A percentile compares a stretch with the other conserved stretches of the same genome.
Conservation (phyloP, 345 rosid species). For the Sonneratia caseolaris region DNA sequence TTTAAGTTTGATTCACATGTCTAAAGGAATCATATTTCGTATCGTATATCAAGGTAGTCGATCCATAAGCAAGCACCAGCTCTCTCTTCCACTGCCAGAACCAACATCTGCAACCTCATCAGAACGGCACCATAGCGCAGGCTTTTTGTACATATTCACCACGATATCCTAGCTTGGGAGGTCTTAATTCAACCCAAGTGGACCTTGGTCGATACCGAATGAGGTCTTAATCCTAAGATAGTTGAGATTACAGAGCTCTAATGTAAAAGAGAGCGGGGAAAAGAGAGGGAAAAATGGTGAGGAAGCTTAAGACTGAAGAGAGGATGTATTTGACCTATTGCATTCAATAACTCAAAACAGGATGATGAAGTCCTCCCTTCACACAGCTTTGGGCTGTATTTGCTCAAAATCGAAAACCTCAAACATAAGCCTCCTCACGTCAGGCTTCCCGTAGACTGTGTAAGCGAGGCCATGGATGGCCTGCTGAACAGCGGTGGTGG, state of each 20-base stretch:
- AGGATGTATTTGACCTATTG: background rate
- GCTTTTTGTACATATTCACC: no score
- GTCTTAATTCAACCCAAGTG: no score
- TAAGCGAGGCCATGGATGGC: conserved; percentile 88
- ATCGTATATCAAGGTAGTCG: no score
- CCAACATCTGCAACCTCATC: no score
- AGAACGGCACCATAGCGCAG: no score
- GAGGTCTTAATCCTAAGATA: no score
- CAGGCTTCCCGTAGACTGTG: conserved; percentile 74
- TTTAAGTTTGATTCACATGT: no score
- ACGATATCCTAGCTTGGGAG: background rate
- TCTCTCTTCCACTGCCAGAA: no score
- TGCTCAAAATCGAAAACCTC: conserved; percentile 95
- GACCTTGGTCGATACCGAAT: no score
- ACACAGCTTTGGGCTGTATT: conserved; percentile 72
- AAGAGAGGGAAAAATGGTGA: background rate
- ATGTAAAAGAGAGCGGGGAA: background rate
- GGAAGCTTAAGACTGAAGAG: background rate
- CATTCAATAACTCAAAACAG: background rate
- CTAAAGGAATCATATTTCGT: no score
- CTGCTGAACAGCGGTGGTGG: conserved; percentile 81
- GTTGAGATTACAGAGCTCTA: no score
- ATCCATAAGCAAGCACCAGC: no score
- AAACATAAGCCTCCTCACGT: conserved; percentile 85
- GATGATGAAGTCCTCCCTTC: conserved; percentile 6